A percentile compares a stretch with the other conserved stretches of the same genome.
Conservation (phyloP, 2,329 filamentous ascomycete species). For the Cercospora citrullina region DNA sequence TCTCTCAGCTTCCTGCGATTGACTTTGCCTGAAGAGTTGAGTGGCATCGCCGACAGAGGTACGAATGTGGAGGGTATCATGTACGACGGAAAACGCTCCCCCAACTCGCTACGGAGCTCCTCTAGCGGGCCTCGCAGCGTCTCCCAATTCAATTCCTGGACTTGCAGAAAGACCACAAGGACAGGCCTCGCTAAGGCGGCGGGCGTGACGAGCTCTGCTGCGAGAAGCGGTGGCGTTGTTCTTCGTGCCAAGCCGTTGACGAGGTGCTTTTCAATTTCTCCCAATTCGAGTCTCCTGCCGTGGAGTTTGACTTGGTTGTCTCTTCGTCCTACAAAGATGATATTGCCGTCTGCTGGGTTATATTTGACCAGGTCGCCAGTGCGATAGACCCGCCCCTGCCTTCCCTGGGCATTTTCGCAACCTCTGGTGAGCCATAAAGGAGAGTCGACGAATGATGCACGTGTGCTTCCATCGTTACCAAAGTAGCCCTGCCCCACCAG, state of each 20-base stretch:
- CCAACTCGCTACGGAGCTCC: not conserved
- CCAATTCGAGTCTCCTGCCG: conserved; percentile 65
- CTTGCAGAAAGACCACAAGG: conserved; percentile 14
- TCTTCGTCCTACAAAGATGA: conserved; percentile 62
- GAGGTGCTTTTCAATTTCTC: conserved; percentile 48
- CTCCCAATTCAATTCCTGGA: not conserved
- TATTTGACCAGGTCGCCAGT: conserved; percentile 62
- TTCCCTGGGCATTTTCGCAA: not conserved
- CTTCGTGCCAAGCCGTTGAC: not conserved
- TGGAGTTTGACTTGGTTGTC: conserved; percentile 59
- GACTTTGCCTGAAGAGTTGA: conserved; percentile 60
- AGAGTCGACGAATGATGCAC: conserved; percentile 36
- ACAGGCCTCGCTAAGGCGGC: not conserved
- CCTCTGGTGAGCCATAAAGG: conserved; percentile 26
- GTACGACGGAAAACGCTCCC: not conserved
- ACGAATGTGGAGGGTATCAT: conserved; percentile 6
- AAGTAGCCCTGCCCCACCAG: conserved; percentile 49
- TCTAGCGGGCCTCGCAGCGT: not conserved
- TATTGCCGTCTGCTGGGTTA: conserved; percentile 47
- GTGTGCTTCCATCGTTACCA: conserved; percentile 32
- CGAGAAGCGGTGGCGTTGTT: not conserved
- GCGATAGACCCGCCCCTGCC: conserved; percentile 16
- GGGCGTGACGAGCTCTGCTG: conserved; percentile 1
- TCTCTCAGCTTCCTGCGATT: conserved; percentile 56
- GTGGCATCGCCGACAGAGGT: not conserved